Percentiles rank a stretch among this genome's conserved stretches.
Evolutionary conservation across 2,329 filamentous ascomycete species (phyloP).

Genomic region (Colletotrichum sp.): DNA sequence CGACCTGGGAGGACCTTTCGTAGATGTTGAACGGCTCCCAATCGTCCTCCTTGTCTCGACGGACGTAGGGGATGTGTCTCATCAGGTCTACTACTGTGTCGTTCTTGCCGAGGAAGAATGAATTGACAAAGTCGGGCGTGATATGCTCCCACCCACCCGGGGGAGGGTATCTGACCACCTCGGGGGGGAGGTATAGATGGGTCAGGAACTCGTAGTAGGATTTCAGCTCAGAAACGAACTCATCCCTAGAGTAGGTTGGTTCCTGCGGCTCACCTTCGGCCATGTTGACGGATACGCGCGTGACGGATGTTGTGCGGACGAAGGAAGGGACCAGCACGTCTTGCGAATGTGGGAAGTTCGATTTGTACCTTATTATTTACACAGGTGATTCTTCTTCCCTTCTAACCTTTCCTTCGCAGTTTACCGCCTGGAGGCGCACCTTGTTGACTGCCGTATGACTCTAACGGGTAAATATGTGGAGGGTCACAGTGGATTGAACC

Average conservation of each 20-base stretch:
- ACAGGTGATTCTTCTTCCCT: not conserved
- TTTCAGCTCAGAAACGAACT: not conserved
- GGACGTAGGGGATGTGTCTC: not conserved
- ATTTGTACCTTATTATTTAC: not conserved
- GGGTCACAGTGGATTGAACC: not conserved
- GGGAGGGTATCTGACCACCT: not conserved
- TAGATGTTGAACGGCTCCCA: not conserved
- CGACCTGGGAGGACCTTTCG: not conserved
- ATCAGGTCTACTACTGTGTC: not conserved
- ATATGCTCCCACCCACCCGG: not conserved
- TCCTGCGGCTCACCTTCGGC: not conserved
- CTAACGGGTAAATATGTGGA: no score
- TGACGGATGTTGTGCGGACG: not conserved
- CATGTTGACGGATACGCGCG: not conserved
- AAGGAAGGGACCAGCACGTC: not conserved
- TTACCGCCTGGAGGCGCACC: no score
- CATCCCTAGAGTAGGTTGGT: not conserved
- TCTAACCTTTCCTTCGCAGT: no score
- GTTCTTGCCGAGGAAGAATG: not conserved
- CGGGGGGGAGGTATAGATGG: not conserved
- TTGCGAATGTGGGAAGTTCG: not conserved
- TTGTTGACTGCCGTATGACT: no score
- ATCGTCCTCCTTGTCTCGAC: not conserved
- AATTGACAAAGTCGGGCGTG: not conserved
- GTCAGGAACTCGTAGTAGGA: not conserved